Percentiles rank a stretch among this genome's conserved stretches.
Evolutionary conservation across 352 stramenopile genomes (phyloP).

Genomic region (Globisporangium emineosum): DNA sequence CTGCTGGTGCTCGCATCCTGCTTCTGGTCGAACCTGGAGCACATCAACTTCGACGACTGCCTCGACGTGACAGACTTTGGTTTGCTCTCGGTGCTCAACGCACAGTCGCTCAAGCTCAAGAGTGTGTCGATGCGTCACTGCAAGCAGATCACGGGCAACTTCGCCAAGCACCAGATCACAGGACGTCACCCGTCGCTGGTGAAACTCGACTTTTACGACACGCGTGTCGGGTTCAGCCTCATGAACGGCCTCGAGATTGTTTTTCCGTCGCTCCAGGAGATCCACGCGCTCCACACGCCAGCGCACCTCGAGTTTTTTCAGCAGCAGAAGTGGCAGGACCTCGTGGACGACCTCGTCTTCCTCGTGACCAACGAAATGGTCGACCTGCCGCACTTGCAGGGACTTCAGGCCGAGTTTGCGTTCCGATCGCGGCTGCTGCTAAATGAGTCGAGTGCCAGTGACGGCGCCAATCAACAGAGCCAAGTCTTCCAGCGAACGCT

Average conservation of each 20-base stretch:
- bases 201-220: slow-evolving; percentile 66
- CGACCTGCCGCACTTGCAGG: slow-evolving; percentile 51
- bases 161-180: slow-evolving; percentile 37
- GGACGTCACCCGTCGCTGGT: slow-evolving; percentile 62
- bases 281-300: slow-evolving; percentile 69
- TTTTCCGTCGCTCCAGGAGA: slow-evolving; percentile 59
- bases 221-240: slow-evolving; percentile 42
- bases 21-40: slow-evolving; percentile 75
- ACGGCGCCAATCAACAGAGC: neutral
- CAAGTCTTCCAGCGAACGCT: slow-evolving; percentile 51
- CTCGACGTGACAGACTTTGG: slow-evolving; percentile 78
- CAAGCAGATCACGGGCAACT: slow-evolving; percentile 64
- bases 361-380: slow-evolving; percentile 59
- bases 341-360: slow-evolving; percentile 50
- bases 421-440: slow-evolving; percentile 20
- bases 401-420: slow-evolving; percentile 52
- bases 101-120: slow-evolving; percentile 63
- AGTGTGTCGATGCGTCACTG: slow-evolving; percentile 73
- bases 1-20: slow-evolving; percentile 76
- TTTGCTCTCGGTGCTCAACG: slow-evolving; percentile 77
- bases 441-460: neutral
- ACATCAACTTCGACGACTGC: slow-evolving; percentile 67
- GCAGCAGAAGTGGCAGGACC: slow-evolving; percentile 32
- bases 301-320: slow-evolving; percentile 65
- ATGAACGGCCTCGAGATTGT: slow-evolving; percentile 42